Conservation (phyloP, 2,329 filamentous ascomycete species). For the Parastagonospora avenae region DNA sequence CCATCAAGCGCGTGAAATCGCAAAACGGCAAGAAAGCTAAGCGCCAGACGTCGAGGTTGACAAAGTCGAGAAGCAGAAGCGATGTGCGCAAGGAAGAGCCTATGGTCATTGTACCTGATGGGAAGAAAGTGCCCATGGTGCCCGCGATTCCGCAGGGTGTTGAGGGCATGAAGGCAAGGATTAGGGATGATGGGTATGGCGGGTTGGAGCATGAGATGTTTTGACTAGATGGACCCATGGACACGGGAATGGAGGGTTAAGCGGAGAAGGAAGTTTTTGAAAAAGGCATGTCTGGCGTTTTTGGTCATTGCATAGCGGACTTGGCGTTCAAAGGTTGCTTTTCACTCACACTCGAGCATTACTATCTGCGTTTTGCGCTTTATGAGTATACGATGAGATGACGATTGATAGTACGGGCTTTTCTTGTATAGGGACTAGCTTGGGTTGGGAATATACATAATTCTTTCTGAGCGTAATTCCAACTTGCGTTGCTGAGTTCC, state of each 20-base stretch:
- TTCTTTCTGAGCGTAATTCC: no score
- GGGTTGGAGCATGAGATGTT: constrained; percentile 46
- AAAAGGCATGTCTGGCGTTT: no score
- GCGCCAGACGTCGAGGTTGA: constrained; percentile 16
- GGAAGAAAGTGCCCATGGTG: constrained; percentile 34
- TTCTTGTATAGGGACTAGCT: not conserved
- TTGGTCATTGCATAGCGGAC: no score
- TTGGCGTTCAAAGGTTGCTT: no score
- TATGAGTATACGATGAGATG: not conserved
- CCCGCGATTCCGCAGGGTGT: constrained; percentile 31
- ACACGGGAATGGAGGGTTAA: no score
- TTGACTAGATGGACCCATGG: constrained; percentile 12
- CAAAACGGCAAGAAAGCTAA: constrained; percentile 16
- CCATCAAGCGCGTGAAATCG: constrained; percentile 21
- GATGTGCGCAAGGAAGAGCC: constrained; percentile 15
- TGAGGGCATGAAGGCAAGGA: constrained; percentile 22
- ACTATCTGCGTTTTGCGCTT: not conserved
- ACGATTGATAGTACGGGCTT: not conserved
- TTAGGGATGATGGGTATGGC: constrained; percentile 37
- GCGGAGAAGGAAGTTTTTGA: no score
- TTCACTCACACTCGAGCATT: no score
- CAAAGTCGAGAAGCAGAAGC: constrained; percentile 17
- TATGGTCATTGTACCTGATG: constrained; percentile 36
- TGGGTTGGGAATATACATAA: no score
- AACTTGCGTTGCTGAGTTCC: no score